These are phyloP conservation scores for Hypericum androsaemum DNA, from an alignment of 345 rosid genomes.

Conservation along the genomic window DNA sequence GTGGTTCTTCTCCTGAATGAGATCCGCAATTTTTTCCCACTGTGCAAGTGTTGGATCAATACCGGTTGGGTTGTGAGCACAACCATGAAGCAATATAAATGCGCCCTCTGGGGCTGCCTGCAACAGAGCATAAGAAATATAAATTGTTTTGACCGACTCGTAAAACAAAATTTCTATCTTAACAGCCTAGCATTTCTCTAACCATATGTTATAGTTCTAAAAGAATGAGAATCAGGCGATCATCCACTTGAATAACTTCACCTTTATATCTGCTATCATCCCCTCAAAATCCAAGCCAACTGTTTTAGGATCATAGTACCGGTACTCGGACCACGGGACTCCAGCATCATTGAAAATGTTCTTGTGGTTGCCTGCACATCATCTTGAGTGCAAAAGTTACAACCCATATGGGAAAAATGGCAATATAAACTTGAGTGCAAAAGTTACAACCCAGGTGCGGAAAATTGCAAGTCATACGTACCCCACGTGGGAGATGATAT, in stretches of 20 bases:
- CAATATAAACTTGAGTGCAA: too few species aligned
- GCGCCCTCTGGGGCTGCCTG: conserved; percentile 97
- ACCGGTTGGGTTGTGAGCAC: conserved; percentile 99
- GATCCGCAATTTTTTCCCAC: conserved; percentile 83
- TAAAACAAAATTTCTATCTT: too few species aligned
- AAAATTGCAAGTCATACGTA: conserved; percentile 10
- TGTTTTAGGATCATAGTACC: conserved; percentile 91
- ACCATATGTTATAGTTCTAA: too few species aligned
- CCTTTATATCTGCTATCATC: conserved; percentile 89
- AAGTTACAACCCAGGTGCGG: too few species aligned
- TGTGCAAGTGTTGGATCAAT: conserved; percentile 94
- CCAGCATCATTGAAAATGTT: conserved; percentile 92
- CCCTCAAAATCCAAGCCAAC: conserved; percentile 99
- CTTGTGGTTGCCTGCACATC: conserved; percentile 77
- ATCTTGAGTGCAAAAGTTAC: conserved; percentile 4
- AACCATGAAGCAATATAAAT: conserved; percentile 90
- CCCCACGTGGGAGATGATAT: conserved; percentile 98
- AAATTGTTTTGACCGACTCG: too few species aligned
- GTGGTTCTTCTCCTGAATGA: conserved; percentile 86
- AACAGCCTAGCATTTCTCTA: too few species aligned
- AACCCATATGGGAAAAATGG: too few species aligned
- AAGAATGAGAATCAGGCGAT: too few species aligned
- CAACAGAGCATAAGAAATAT: neutral
- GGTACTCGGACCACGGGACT: conserved; percentile 94
- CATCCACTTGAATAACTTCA: conserved; percentile 12